Evolutionary conservation across 2,329 filamentous ascomycete species (phyloP).

Genomic region (Gnomoniopsis smithogilvyi): DNA sequence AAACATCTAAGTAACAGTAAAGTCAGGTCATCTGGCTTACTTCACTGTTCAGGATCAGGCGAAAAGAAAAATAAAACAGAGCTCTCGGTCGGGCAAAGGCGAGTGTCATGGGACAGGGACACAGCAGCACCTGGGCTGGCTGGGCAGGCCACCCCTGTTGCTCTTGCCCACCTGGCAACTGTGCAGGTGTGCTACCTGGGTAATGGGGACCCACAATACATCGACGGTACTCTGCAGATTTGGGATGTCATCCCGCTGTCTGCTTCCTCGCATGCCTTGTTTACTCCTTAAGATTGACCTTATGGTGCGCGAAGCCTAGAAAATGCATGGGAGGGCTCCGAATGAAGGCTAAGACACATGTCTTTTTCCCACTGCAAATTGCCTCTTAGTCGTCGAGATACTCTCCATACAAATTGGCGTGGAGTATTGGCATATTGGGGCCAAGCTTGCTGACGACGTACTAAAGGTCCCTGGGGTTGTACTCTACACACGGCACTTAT

Average conservation of each 20-base stretch:
- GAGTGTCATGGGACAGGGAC: background rate
- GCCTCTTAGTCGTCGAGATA: too few relatives aligned
- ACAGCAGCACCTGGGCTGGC: background rate
- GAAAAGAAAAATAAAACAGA: background rate
- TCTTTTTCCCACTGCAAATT: too few relatives aligned
- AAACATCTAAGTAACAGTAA: background rate
- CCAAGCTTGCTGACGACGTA: constrained; percentile 5
- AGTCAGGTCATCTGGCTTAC: background rate
- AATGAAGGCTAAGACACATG: too few relatives aligned
- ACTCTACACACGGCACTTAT: constrained; percentile 16
- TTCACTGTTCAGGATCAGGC: background rate
- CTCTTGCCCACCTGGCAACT: background rate
- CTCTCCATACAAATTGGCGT: too few relatives aligned
- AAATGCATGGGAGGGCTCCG: background rate
- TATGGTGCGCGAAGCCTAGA: background rate
- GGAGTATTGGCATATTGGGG: background rate
- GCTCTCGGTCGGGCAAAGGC: background rate
- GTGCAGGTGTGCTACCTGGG: background rate
- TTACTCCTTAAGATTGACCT: background rate
- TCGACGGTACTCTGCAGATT: background rate
- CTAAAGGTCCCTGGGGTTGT: background rate
- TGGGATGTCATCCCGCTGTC: background rate
- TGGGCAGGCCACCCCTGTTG: background rate
- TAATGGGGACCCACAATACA: background rate
- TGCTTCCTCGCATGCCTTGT: background rate